A percentile compares a stretch with the other conserved stretches of the same genome.
Conservation (phyloP, 805 yeast species). For the Ogataea neopini region DNA sequence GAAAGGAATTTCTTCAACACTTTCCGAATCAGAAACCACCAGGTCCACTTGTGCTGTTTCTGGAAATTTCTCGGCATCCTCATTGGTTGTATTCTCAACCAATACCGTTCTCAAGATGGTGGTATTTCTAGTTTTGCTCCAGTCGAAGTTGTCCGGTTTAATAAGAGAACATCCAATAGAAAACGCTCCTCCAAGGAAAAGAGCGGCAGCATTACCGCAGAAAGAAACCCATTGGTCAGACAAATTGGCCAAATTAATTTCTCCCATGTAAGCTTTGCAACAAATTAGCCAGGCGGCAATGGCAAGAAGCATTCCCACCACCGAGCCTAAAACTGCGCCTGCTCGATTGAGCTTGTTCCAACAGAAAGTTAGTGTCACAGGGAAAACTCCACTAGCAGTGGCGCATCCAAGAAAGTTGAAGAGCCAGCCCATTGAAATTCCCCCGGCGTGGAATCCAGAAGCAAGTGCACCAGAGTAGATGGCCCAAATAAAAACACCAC, state of each 20-base stretch:
- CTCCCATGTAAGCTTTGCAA: conserved; percentile 38
- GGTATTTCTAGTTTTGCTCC: conserved; percentile 15
- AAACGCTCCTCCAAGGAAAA: conserved; percentile 39
- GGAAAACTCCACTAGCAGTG: conserved; percentile 50
- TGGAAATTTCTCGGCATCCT: not conserved
- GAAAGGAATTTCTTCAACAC: conserved; percentile 6
- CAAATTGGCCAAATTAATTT: conserved; percentile 37
- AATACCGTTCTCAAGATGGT: not conserved
- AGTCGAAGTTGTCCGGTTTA: conserved; percentile 44
- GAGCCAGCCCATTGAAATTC: conserved; percentile 49
- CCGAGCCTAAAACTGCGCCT: conserved; percentile 46
- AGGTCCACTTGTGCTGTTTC: not conserved
- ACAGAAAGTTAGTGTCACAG: conserved; percentile 44
- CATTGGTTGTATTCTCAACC: not conserved
- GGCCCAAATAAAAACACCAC: conserved; percentile 42
- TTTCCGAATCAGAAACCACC: not conserved
- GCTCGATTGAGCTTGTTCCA: conserved; percentile 42
- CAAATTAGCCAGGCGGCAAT: conserved; percentile 40
- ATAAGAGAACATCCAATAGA: conserved; percentile 28
- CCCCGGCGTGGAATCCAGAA: conserved; percentile 49
- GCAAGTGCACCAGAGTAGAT: conserved; percentile 48
- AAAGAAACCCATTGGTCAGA: conserved; percentile 43
- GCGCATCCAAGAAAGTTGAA: conserved; percentile 34
- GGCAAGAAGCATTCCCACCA: conserved; percentile 45
- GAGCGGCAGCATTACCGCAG: conserved; percentile 42